phyloP scores from a whole-genome alignment of 345 rosid species.

The Sonneratia caseolaris region DNA sequence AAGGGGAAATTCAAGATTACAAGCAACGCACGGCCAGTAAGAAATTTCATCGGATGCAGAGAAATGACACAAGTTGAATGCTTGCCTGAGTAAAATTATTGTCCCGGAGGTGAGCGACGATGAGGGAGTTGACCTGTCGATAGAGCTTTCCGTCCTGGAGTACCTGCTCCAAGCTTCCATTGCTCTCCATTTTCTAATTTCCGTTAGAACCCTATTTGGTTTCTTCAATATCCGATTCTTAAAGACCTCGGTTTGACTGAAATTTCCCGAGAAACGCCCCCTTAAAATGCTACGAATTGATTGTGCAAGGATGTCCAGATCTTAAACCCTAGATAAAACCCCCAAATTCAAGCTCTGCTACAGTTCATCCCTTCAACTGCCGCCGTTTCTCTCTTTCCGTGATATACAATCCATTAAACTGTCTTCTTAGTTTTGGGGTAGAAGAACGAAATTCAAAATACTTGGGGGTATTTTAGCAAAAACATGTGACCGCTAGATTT shows the following conservation, averaged over 20 bases:
- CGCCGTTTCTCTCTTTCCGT: background rate
- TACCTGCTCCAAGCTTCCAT: slow-evolving; percentile 43
- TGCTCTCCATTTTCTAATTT: slow-evolving; percentile 18
- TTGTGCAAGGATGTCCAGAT: background rate
- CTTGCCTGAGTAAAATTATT: slow-evolving; percentile 57
- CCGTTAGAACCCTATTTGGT: background rate
- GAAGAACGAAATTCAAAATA: background rate
- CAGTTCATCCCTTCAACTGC: background rate
- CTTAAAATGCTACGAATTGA: background rate
- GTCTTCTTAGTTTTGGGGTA: background rate
- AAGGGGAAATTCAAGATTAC: background rate
- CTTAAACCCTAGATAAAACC: background rate
- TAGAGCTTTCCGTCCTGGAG: slow-evolving; percentile 59
- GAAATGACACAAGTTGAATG: background rate
- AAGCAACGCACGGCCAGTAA: background rate
- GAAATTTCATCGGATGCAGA: background rate
- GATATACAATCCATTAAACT: background rate
- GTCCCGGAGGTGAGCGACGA: slow-evolving; percentile 84
- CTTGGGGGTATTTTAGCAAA: background rate
- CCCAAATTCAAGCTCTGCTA: background rate
- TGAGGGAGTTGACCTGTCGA: slow-evolving; percentile 60
- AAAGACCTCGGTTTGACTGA: background rate
- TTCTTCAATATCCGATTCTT: background rate
- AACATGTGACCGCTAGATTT: too few relatives aligned
- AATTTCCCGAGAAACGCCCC: background rate